Evolutionary conservation across 2,329 filamentous ascomycete genomes (phyloP).

Genomic region (Pseudogymnoascus sp.): DNA sequence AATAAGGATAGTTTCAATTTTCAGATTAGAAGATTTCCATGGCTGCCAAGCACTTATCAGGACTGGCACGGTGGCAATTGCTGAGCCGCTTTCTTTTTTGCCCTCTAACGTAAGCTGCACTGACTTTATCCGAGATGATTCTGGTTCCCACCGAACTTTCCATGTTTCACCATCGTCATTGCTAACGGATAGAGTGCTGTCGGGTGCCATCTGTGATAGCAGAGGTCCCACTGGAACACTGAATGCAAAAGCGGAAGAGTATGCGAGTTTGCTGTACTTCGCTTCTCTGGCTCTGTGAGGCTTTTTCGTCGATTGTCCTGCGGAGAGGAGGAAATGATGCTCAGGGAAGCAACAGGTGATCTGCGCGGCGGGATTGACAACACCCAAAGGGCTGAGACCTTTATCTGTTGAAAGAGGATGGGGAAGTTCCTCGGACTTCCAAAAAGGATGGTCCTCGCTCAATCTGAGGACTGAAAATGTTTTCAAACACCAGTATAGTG

Average conservation of each 20-base stretch:
- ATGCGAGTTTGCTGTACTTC: constrained; percentile 41
- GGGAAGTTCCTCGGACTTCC: constrained; percentile 32
- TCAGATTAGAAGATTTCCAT: constrained; percentile 18
- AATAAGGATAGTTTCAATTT: constrained; percentile 31
- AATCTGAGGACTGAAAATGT: constrained; percentile 37
- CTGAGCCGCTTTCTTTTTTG: neutral
- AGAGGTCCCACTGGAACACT: constrained; percentile 33
- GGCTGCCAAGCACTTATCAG: constrained; percentile 19
- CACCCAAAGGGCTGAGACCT: neutral
- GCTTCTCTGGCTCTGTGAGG: constrained; percentile 34
- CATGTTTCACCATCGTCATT: constrained; percentile 21
- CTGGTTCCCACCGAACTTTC: constrained; percentile 21
- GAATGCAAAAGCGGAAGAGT: constrained; percentile 41
- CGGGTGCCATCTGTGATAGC: constrained; percentile 26
- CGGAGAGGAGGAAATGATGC: constrained; percentile 37
- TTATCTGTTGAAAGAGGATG: constrained; percentile 24
- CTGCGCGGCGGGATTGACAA: constrained; percentile 32
- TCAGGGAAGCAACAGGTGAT: constrained; percentile 34
- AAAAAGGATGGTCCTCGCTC: constrained; percentile 34
- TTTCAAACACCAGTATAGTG: constrained; percentile 46
- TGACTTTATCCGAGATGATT: constrained; percentile 10
- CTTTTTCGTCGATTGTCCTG: constrained; percentile 33
- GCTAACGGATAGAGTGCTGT: constrained; percentile 21
- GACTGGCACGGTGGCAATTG: neutral
- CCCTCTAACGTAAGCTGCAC: neutral